These are phyloP conservation scores for Globisporangium solare DNA, from an alignment of 352 stramenopile genomes.

Conservation along the genomic window DNA sequence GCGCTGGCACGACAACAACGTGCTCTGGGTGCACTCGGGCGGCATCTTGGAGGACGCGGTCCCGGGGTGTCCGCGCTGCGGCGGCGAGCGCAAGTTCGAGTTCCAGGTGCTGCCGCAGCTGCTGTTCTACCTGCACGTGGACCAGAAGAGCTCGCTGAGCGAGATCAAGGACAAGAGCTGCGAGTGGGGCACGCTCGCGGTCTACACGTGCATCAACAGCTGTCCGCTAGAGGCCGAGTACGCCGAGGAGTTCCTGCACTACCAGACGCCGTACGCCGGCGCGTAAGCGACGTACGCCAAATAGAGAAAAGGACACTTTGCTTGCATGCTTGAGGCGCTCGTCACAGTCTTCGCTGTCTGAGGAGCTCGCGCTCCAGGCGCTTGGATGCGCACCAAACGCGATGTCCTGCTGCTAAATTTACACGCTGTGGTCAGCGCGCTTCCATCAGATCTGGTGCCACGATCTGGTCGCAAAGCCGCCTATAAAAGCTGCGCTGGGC, in stretches of 20 bases:
- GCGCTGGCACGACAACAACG: conserved; percentile 80
- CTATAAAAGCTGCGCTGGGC: too few species aligned
- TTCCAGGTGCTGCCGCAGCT: conserved; percentile 95
- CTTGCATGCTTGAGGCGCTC: neutral
- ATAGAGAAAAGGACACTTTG: too few species aligned
- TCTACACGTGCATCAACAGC: conserved; percentile 92
- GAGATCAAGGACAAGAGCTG: conserved; percentile 59
- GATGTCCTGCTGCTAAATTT: too few species aligned
- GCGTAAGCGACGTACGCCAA: conserved; percentile 16
- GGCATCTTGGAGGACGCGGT: conserved; percentile 34
- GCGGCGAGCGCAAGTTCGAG: conserved; percentile 86
- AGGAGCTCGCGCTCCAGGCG: too few species aligned
- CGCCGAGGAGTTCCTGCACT: conserved; percentile 72
- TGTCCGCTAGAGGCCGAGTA: conserved; percentile 60
- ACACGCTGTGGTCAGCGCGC: too few species aligned
- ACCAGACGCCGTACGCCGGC: conserved; percentile 64
- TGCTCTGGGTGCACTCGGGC: conserved; percentile 87
- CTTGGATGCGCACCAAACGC: too few species aligned
- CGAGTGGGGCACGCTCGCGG: conserved; percentile 90
- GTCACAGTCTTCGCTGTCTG: neutral
- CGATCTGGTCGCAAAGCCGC: too few species aligned
- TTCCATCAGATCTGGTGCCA: too few species aligned
- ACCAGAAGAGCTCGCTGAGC: conserved; percentile 52
- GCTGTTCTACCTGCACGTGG: conserved; percentile 87
- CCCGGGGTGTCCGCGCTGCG: conserved; percentile 79